phyloP scores from a whole-genome alignment of 495 filamentous ascomycete genomes.

The Bacidia gigantensis region DNA sequence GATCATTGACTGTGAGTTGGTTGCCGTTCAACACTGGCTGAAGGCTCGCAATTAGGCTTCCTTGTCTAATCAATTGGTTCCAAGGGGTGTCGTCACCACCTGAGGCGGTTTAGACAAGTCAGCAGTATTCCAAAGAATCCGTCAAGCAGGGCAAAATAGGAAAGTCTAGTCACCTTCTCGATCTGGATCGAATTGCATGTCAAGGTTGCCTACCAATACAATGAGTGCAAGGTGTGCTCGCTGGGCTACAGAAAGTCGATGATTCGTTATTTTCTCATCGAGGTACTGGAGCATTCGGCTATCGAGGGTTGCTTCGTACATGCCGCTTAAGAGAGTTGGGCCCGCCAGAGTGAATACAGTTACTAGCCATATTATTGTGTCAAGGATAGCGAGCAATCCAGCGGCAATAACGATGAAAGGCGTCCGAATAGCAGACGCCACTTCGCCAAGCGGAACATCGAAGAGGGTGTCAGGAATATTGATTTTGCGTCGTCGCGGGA shows the following conservation, averaged over 20 bases:
- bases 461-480: slow-evolving; percentile 21
- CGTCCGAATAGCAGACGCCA: neutral
- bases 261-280: slow-evolving; percentile 2
- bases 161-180: too few species aligned
- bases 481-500: slow-evolving; percentile 21
- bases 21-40: neutral
- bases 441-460: slow-evolving; percentile 1
- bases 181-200: slow-evolving; percentile 17
- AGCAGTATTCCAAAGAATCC: too few species aligned
- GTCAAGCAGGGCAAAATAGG: too few species aligned
- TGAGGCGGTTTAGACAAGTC: too few species aligned
- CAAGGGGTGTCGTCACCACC: neutral
- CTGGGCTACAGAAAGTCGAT: slow-evolving; percentile 15
- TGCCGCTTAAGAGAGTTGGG: slow-evolving; percentile 28
- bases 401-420: slow-evolving; percentile 14
- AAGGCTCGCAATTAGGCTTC: neutral
- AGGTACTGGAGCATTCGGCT: slow-evolving; percentile 4
- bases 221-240: slow-evolving; percentile 20
- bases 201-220: slow-evolving; percentile 25
- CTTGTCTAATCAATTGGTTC: neutral
- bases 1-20: neutral
- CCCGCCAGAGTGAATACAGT: slow-evolving; percentile 27
- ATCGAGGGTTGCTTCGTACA: slow-evolving; percentile 30
- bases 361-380: slow-evolving; percentile 25
- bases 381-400: slow-evolving; percentile 18